phyloP scores from a whole-genome alignment of 148 eudicot genomes.

The Rhododendron kiyosumense region DNA sequence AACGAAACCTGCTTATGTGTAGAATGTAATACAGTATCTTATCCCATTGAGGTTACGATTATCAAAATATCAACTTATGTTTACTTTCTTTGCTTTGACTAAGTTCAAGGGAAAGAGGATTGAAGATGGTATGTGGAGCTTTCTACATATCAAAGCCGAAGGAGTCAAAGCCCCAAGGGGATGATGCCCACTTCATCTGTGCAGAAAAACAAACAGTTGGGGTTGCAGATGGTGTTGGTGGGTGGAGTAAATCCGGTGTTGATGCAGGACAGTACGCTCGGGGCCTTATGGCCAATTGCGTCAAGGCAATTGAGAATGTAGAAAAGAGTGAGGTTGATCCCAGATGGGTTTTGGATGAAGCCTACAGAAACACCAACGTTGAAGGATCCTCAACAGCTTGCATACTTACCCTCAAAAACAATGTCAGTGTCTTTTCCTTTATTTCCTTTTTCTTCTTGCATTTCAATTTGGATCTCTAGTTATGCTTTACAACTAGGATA shows the following conservation, averaged over 20 bases:
- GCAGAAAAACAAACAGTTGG: slow-evolving; percentile 1
- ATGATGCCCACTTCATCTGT: slow-evolving; percentile 11
- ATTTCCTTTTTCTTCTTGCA: not conserved
- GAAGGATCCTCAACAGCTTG: slow-evolving; percentile 18
- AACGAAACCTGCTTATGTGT: not conserved
- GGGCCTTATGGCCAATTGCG: not conserved
- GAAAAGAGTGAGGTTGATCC: slow-evolving; percentile 1
- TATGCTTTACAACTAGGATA: not conserved
- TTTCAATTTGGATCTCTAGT: not conserved
- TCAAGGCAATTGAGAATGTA: not conserved
- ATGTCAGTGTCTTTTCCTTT: not conserved
- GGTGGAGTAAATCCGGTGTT: slow-evolving; percentile 4
- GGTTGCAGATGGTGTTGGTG: slow-evolving; percentile 14
- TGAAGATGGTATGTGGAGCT: slow-evolving; percentile 15
- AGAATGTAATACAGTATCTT: not conserved
- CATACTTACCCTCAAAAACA: slow-evolving; percentile 4
- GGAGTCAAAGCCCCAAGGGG: slow-evolving; percentile 6
- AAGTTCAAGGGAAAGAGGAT: not conserved
- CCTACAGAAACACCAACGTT: slow-evolving; percentile 5
- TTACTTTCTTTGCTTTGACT: not conserved
- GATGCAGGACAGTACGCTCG: slow-evolving; percentile 14
- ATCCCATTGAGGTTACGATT: not conserved
- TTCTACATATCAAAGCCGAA: slow-evolving; percentile 9
- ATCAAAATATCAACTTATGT: not conserved
- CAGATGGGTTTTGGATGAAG: not conserved